Conservation (phyloP, 495 filamentous ascomycete genomes). For the Xylaria castorea region DNA sequence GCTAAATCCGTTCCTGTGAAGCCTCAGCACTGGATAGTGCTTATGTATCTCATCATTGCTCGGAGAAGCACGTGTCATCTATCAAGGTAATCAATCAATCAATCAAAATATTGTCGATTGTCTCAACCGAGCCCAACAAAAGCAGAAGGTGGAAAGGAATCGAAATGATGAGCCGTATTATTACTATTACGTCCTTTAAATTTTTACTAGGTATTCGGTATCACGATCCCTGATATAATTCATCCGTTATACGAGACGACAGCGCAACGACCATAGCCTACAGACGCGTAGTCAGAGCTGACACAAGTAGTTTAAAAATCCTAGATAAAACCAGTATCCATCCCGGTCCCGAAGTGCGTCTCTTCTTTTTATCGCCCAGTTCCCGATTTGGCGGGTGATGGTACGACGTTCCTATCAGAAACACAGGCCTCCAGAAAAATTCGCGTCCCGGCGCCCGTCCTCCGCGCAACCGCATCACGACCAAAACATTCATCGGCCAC, state of each 20-base stretch:
- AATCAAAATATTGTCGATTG: neutral
- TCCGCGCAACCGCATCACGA: neutral
- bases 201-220: neutral
- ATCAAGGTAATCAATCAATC: neutral
- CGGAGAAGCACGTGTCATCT: neutral
- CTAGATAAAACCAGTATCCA: constrained; percentile 11
- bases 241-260: neutral
- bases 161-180: neutral
- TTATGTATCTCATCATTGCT: neutral
- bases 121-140: neutral
- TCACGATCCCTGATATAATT: constrained; percentile 5
- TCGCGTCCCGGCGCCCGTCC: neutral
- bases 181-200: neutral
- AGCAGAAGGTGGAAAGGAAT: constrained; percentile 5
- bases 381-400: neutral
- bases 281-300: neutral
- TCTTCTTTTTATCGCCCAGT: neutral
- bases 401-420: neutral
- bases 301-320: neutral
- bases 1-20: neutral
- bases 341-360: neutral
- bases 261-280: neutral
- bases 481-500: neutral
- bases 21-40: neutral
- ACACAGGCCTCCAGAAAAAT: neutral